Base-by-base conservation (phyloP, 2,329 filamentous ascomycete species). In the Cladophialophora carrionii region DNA sequence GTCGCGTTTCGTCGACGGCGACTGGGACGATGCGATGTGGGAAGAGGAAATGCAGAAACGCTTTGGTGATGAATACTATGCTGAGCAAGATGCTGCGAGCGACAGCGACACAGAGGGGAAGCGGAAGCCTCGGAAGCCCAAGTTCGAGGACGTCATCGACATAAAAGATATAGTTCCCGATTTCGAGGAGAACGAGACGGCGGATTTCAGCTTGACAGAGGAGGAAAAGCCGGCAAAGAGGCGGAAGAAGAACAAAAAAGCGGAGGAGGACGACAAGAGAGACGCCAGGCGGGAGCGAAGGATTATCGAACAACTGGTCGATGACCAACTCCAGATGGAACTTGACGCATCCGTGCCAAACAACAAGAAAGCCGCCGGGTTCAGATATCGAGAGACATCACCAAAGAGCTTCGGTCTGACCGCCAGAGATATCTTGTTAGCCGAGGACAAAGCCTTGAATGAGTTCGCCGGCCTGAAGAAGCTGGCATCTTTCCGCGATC, bases 131-230 rank as follows among this genome's bases (percentile, higher is more conserved):
- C 92, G 91, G 83, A 96, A 96, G 80, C 92, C 92, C 9, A 91
- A 87, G 70, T 99, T 94, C 90, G 91, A 97, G 72, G 92, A 98
- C 73, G 95, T 99, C 75, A 97, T 99, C 72, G 93, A 98, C 75
- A 98, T 99, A 80, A 92, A 91, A 66, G 94, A 99, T 75, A 71
- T 92, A 90, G 67, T 94, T 96, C 76, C 84, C 97, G 57, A 81
- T 96, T 31, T 92, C 92, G 1, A 70, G 24, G 67, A 62, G 14
- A 55, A 68, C 8, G 73, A 75, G n/a, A 67, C 82, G 57, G 84
- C 86, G 22, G 79, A 80, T 1, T 78, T 90, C 65, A 79, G 79
- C 1, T 78, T 89, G 1, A 85, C 86, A 4, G 85, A 88, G 68
- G 75, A 73, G 14, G 75, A 71, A 24, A 76, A 76, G 71, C 76